Base-by-base conservation (phyloP, 2,329 filamentous ascomycete species). In the Microdochium nivale region DNA sequence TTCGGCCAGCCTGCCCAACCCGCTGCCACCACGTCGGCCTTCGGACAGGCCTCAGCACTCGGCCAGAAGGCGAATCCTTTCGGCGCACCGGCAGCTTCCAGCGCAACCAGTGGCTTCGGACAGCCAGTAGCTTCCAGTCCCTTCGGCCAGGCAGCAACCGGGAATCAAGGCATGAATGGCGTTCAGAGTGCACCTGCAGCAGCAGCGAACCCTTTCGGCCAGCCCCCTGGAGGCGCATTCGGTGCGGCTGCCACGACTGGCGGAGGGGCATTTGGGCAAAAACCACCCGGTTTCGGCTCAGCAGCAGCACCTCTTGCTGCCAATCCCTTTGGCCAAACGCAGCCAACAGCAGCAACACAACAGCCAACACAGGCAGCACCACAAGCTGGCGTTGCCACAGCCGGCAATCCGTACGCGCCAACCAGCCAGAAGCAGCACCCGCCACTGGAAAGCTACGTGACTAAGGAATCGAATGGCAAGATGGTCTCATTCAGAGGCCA, bases 401-500 rank as follows among this genome's bases (percentile, higher is more conserved):
- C 54, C 27, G 58, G 53, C 32, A 67, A 61, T 49, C 76, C 76
- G 1, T 78, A 78, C 55, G 66, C 70, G 1, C 72, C 74, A 1
- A 64, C 59, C 5, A 75, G 72, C 58, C 63, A 64, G 11, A 74
- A 65, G 52, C 65, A 73, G 51, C 76, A 78, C 49, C 75, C 74
- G 2, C 56, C 70, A 3, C 54, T 70, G 11, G 67, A 70, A 9
- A 71, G 67, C 50, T 80, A 80, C 57, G 68, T 67, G 11, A 64
- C 66, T 3, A 72, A 67, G 54, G 61, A 65, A 14, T 66, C 70
- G 62, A 67, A 70, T 43, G 73, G 75, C 1, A 67, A 66, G 30
- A 66, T 89, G 1, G 65, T 68, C 0, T 70, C 70, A 53, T 90
- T 85, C 73, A 87, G 87, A 58, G 80, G 80, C 19, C 79, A 79